Base-by-base conservation (phyloP, 306 rosid species). In the Bauhinia variegata region DNA sequence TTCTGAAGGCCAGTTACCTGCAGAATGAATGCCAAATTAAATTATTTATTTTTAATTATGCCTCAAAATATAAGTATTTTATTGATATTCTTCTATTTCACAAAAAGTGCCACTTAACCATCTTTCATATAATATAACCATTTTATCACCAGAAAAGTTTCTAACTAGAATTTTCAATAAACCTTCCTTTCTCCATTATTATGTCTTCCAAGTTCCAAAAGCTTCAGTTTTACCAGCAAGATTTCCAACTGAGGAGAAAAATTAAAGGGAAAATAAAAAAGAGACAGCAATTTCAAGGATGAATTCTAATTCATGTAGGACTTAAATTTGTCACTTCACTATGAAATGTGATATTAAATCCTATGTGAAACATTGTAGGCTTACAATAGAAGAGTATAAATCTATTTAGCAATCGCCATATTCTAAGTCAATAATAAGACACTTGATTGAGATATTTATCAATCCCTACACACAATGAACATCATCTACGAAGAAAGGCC, bases 1-100 rank as follows among this genome's bases (percentile, higher is more conserved):
- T 86, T 93, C 98, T 60, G 97, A 89, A 4, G 98, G 98, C 98
- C 98, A 93, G 79, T 80, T 87, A 84, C 98, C 98, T 92, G 84
- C 44, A 78, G 43, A 82, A 63, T 54, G 68, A 62, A 52, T 61
- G 44, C 9, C 11, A 11, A 36, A 36, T 36, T 36, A 36, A 1
- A 1, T 23, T 23, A 23, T 2, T 23, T 23, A 23, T 23, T 23
- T 23, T 17, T 18, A 28, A 0, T 41, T n/a, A 28, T n/a, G 53
- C 0, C 10, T 7, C 28, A 41, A 41, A 8, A 43, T 23, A 16
- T 23, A 61, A 42, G 1, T 14, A 42, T n/a, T 36, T 17, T 59
- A 17, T 31, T 46, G 39, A 6, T 54, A 47, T 28, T 28, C 47
- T 58, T 3, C 63, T 36, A 28, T 43, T 13, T 36, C 41, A 36